These are phyloP conservation scores for Streptanthus diversifolius DNA, from an alignment of 345 rosid species.

Conservation along the genomic window DNA sequence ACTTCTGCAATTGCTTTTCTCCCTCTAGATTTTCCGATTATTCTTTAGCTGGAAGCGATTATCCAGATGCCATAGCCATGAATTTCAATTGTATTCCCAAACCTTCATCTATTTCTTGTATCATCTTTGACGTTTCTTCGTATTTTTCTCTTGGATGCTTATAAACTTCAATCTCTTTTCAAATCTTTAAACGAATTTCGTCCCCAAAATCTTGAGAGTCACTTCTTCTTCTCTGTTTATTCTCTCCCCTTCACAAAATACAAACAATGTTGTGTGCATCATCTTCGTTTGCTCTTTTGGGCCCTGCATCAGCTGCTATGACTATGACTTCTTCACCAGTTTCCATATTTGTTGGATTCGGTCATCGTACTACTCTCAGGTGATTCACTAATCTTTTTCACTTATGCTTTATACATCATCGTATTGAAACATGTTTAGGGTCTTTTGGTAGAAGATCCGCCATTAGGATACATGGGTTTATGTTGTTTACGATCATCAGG, in stretches of 20 bases:
- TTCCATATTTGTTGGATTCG: conserved; percentile 15
- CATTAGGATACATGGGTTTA: conserved; percentile 57
- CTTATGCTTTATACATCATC: neutral
- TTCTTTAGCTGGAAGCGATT: conserved; percentile 43
- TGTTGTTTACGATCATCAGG: conserved; percentile 78
- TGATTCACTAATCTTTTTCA: conserved; percentile 19
- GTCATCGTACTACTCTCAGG: conserved; percentile 32
- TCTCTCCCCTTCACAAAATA: neutral
- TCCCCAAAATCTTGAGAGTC: conserved; percentile 4
- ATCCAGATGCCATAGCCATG: conserved; percentile 38
- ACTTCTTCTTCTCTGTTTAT: conserved; percentile 8
- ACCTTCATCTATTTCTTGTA: conserved; percentile 19
- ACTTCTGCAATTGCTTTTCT: conserved; percentile 24
- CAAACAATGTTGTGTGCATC: conserved; percentile 38
- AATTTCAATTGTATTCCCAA: conserved; percentile 16
- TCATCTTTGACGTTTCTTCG: conserved; percentile 11
- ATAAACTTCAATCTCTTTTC: conserved; percentile 5
- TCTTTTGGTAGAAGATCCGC: conserved; percentile 38
- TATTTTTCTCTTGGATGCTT: conserved; percentile 16
- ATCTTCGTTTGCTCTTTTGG: conserved; percentile 27
- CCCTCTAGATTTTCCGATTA: conserved; percentile 29
- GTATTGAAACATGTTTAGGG: conserved; percentile 5
- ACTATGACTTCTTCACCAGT: conserved; percentile 30
- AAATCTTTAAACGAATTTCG: neutral
- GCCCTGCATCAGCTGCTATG: conserved; percentile 29